Evolutionary conservation across 768 basidiomycete genomes (phyloP).

Genomic region (Astraeus odoratus): DNA sequence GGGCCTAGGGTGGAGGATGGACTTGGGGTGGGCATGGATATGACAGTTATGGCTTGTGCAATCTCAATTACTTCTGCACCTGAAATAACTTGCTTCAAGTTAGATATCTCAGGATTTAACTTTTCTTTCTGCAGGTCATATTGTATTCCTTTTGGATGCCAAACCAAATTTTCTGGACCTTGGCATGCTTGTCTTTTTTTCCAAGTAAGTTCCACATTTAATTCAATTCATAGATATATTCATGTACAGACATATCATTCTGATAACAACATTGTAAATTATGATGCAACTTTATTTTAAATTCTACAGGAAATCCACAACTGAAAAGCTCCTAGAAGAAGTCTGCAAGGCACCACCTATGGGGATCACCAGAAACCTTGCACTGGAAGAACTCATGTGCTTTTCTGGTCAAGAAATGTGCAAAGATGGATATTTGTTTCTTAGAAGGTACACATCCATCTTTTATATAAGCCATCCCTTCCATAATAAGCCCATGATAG

Average conservation of each 20-base stretch:
- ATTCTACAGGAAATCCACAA: too few relatives aligned
- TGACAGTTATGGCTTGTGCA: conserved; percentile 10
- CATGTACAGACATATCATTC: too few relatives aligned
- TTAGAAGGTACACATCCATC: not conserved
- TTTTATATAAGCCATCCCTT: not conserved
- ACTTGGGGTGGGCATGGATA: too few relatives aligned
- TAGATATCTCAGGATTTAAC: not conserved
- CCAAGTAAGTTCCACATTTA: too few relatives aligned
- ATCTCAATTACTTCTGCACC: conserved; percentile 29
- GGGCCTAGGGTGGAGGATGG: too few relatives aligned
- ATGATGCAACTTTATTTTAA: too few relatives aligned
- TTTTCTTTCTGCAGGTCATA: not conserved
- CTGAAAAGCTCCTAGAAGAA: too few relatives aligned
- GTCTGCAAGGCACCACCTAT: not conserved
- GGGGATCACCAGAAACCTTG: not conserved
- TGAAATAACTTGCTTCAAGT: conserved; percentile 21
- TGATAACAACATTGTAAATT: too few relatives aligned
- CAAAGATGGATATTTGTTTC: not conserved
- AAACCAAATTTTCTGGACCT: not conserved
- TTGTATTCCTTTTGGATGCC: not conserved
- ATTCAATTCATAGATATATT: too few relatives aligned
- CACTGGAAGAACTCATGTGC: not conserved
- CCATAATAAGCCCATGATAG: not conserved
- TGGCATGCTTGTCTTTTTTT: too few relatives aligned
- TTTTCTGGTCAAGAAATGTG: not conserved